A percentile compares a stretch with the other conserved stretches of the same genome.
phyloP scores from a whole-genome alignment of 345 rosid species.

The Balakata baccata region DNA sequence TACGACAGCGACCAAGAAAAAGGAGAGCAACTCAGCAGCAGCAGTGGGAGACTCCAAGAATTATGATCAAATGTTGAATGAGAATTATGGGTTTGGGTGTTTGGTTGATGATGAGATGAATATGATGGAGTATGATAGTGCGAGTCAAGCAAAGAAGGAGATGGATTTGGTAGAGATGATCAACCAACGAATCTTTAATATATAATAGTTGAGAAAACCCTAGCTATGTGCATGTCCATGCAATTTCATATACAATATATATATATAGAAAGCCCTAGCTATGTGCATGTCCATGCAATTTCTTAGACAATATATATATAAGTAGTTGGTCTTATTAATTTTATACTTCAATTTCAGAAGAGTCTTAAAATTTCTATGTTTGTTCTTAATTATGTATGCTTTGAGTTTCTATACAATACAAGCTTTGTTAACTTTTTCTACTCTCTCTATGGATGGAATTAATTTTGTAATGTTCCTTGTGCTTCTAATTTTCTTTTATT shows the following conservation, averaged over 20 bases:
- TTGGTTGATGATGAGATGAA: conserved; percentile 22
- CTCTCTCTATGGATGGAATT: too few species aligned
- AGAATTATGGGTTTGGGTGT: conserved; percentile 11
- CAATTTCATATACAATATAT: too few species aligned
- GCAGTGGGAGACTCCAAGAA: background rate
- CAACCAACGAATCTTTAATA: conserved; percentile 10
- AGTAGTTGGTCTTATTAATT: too few species aligned
- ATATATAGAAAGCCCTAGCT: background rate
- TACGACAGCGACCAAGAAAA: background rate
- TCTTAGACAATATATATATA: too few species aligned
- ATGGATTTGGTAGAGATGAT: conserved; percentile 44
- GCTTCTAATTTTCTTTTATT: too few species aligned
- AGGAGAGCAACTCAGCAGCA: conserved; percentile 1
- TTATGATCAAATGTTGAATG: background rate
- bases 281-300: too few species aligned
- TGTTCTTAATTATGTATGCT: too few species aligned
- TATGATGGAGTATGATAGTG: conserved; percentile 9
- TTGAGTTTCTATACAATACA: too few species aligned
- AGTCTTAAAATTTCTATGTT: too few species aligned
- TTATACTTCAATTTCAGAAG: too few species aligned
- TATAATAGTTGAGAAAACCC: background rate
- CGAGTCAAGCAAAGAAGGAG: conserved; percentile 27
- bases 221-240: background rate
- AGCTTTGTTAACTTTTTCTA: too few species aligned
- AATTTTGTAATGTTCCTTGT: too few species aligned